These are phyloP conservation scores for Colletotrichum sp. DNA, from an alignment of 2,329 filamentous ascomycete genomes.

Conservation along the genomic window DNA sequence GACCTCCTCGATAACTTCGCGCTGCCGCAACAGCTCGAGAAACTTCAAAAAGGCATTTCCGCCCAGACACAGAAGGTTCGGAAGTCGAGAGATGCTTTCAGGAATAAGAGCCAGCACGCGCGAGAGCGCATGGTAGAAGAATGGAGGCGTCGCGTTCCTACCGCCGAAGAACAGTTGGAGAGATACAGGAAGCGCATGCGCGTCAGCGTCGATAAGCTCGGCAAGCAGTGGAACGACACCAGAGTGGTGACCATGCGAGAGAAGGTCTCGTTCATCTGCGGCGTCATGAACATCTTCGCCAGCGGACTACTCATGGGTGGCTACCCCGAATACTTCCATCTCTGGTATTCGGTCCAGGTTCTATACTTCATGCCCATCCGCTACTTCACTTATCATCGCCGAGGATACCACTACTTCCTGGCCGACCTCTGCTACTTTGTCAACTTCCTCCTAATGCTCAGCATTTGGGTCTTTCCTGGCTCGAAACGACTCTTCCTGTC, in stretches of 20 bases:
- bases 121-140: constrained; percentile 90
- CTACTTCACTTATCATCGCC: constrained; percentile 87
- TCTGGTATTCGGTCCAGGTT: constrained; percentile 90
- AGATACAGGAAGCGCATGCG: constrained; percentile 90
- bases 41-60: constrained; percentile 82
- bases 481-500: constrained; percentile 93
- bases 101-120: constrained; percentile 77
- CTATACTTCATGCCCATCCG: constrained; percentile 97
- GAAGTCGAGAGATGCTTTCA: constrained; percentile 80
- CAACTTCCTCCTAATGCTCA: constrained; percentile 83
- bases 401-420: constrained; percentile 95
- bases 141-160: constrained; percentile 85
- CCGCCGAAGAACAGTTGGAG: constrained; percentile 90
- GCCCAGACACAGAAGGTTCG: constrained; percentile 86
- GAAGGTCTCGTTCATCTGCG: constrained; percentile 95
- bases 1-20: constrained; percentile 95
- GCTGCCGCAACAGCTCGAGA: constrained; percentile 88
- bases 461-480: constrained; percentile 87
- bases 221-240: constrained; percentile 85
- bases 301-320: constrained; percentile 93
- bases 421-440: constrained; percentile 98
- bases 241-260: constrained; percentile 88
- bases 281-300: constrained; percentile 96
- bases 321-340: constrained; percentile 83
- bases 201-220: constrained; percentile 85